A percentile compares a stretch with the other conserved stretches of the same genome.
These are phyloP conservation scores for Bidens hawaiensis DNA, from an alignment of 140 eudicot genomes.

Conservation along the genomic window DNA sequence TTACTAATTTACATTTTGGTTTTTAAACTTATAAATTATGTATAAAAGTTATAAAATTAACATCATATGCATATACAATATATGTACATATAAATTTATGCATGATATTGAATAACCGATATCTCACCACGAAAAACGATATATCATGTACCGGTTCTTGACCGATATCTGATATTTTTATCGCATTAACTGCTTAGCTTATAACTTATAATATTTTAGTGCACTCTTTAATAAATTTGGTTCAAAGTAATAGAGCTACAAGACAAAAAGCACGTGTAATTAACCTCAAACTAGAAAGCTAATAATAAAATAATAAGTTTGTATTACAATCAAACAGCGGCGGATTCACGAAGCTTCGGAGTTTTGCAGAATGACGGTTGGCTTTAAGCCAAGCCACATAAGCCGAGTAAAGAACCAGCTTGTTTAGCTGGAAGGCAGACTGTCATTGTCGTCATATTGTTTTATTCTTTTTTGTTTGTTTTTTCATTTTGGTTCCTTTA, in stretches of 20 bases:
- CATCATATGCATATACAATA: too few species aligned
- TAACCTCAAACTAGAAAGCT: slow-evolving; percentile 20
- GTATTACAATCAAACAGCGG: slow-evolving; percentile 25
- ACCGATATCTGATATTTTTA: too few species aligned
- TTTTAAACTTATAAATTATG: too few species aligned
- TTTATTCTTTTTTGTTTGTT: background rate
- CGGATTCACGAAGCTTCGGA: slow-evolving; percentile 28
- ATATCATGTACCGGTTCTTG: too few species aligned
- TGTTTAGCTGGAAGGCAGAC: slow-evolving; percentile 33
- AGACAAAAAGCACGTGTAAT: slow-evolving; percentile 36
- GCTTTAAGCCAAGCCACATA: slow-evolving; percentile 22
- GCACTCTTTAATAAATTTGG: background rate
- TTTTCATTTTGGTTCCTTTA: background rate
- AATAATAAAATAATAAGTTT: background rate
- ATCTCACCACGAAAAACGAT: too few species aligned
- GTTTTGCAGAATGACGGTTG: slow-evolving; percentile 8
- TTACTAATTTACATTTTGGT: too few species aligned
- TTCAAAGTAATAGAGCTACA: slow-evolving; percentile 13
- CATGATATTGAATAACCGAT: too few species aligned
- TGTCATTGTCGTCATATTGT: slow-evolving; percentile 31
- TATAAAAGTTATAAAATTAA: too few species aligned
- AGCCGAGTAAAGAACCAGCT: slow-evolving; percentile 12
- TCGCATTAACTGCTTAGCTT: too few species aligned
- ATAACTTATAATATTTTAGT: background rate
- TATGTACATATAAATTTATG: too few species aligned